A percentile compares a stretch with the other conserved stretches of the same genome.
These are phyloP conservation scores for Phytophthora ohioensis DNA, from an alignment of 352 stramenopile species.

Conservation along the genomic window DNA sequence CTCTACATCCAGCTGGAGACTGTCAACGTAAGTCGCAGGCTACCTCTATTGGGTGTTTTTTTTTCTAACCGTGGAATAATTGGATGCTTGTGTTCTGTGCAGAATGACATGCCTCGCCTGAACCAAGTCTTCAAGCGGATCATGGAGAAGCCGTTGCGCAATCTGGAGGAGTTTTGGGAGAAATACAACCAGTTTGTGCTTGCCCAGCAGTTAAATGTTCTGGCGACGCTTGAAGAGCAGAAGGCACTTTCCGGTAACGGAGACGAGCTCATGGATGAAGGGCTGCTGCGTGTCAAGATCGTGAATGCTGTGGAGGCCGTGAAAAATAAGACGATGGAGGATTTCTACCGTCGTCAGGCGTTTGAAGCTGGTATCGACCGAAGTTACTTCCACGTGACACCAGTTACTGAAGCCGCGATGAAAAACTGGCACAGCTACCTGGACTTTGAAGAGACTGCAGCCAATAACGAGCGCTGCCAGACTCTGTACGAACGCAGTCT, in stretches of 20 bases:
- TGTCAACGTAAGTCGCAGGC: slow-evolving; percentile 57
- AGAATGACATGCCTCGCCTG: slow-evolving; percentile 86
- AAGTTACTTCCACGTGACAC: slow-evolving; percentile 86
- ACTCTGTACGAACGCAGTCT: slow-evolving; percentile 82
- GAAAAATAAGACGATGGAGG: slow-evolving; percentile 78
- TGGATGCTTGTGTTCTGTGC: background rate
- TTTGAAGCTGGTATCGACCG: slow-evolving; percentile 85
- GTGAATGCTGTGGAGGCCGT: slow-evolving; percentile 77
- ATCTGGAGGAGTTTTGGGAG: slow-evolving; percentile 87
- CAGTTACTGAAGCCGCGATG: slow-evolving; percentile 67
- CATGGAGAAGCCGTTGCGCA: slow-evolving; percentile 73
- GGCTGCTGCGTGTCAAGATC: slow-evolving; percentile 81
- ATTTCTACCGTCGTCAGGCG: slow-evolving; percentile 65
- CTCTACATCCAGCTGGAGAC: slow-evolving; percentile 85
- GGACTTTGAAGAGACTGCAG: slow-evolving; percentile 77
- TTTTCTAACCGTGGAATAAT: background rate
- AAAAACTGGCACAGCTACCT: slow-evolving; percentile 86
- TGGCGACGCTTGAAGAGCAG: slow-evolving; percentile 73
- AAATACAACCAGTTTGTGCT: slow-evolving; percentile 89
- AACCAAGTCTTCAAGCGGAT: slow-evolving; percentile 87
- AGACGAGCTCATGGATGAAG: slow-evolving; percentile 82
- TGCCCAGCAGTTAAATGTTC: slow-evolving; percentile 66
- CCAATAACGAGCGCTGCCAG: slow-evolving; percentile 59
- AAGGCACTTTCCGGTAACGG: slow-evolving; percentile 57
- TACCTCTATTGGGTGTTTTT: background rate